Evolutionary conservation across 2,329 filamentous ascomycete genomes (phyloP).

Genomic region (Plenodomus tracheiphilus): DNA sequence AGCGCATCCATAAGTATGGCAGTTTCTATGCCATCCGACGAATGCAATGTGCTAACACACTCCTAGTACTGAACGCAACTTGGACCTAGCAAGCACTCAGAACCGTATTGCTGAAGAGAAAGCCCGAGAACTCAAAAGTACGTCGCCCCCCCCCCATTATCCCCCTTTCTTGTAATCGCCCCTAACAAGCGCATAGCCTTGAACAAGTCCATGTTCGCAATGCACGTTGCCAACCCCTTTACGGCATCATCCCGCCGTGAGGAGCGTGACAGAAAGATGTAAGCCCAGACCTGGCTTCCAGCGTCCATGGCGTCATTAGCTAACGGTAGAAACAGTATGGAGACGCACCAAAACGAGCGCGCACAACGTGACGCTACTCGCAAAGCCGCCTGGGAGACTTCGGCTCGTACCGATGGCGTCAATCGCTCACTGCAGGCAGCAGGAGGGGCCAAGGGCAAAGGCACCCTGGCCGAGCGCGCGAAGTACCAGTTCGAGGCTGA

Average conservation of each 20-base stretch:
- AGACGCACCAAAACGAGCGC: slow-evolving; percentile 64
- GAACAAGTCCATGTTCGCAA: slow-evolving; percentile 89
- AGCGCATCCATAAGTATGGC: slow-evolving; percentile 39
- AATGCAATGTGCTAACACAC: slow-evolving; percentile 38
- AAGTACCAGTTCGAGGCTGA: slow-evolving; percentile 43
- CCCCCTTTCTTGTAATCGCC: background rate
- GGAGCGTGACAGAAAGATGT: slow-evolving; percentile 61
- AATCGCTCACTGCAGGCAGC: slow-evolving; percentile 18
- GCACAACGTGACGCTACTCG: slow-evolving; percentile 60
- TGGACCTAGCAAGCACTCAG: slow-evolving; percentile 78
- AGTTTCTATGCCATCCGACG: background rate
- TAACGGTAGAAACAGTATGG: slow-evolving; percentile 65
- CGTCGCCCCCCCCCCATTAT: background rate
- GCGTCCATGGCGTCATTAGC: too few species aligned
- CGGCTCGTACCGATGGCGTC: slow-evolving; percentile 27
- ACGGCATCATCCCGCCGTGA: slow-evolving; percentile 60
- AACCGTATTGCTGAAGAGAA: slow-evolving; percentile 79
- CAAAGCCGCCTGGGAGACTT: slow-evolving; percentile 51
- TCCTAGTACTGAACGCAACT: slow-evolving; percentile 64
- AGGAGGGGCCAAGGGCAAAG: slow-evolving; percentile 16
- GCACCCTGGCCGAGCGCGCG: slow-evolving; percentile 37
- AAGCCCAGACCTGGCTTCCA: slow-evolving; percentile 60
- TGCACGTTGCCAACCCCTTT: slow-evolving; percentile 66
- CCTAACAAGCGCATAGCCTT: slow-evolving; percentile 48
- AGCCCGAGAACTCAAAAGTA: slow-evolving; percentile 75